Base-by-base conservation (phyloP, 441 rosid genomes). In the Populus trichocarpa region DNA sequence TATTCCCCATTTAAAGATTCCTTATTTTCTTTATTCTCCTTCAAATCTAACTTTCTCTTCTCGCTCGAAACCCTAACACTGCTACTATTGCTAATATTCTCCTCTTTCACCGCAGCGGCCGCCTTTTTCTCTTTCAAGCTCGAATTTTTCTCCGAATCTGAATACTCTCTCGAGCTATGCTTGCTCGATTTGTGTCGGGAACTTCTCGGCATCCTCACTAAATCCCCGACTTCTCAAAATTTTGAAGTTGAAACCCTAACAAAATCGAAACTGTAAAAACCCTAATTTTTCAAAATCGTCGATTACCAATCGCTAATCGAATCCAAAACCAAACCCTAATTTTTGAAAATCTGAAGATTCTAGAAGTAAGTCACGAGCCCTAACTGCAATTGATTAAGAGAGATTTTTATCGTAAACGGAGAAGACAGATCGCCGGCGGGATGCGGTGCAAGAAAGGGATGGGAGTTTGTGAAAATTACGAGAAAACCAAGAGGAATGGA, bases 181-280 rank as follows among this genome's bases (percentile, higher is more conserved):
- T 92, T 96, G 85, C 98, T 92, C 80, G 98, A 93, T 89, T 92
- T 96, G 86, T 94, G 98, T 83, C 98, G 88, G 40, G 98, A 90
- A 85, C 97, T 90, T 82, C 91, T 83, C 78, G 98, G 91, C 99
- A 97, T 94, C 91, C 67, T 87, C 75, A 59, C 3, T 10, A 30
- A 73, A 78, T 32, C 70, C 65, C 76, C 72, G 40, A 76, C 38
- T 7, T 78, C 74, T 74, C 81, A 75, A 70, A 80, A 79, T 36
- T 38, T 68, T 73, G 70, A 63, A 22, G 63, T 74, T 9, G 65
- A 70, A 79, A 75, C 63, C 82, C 77, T 63, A 42, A 33, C 9
- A 33, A 16, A 13, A 72, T n/a, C 26, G 68, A 30, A 10, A 73
- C 67, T 5, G 76, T 28, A 70, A 67, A 72, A 76, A 67, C 69